A percentile compares a stretch with the other conserved stretches of the same genome.
Evolutionary conservation across 371 early-diverging fungal species (phyloP).

Genomic region (Rhizopus sp.): DNA sequence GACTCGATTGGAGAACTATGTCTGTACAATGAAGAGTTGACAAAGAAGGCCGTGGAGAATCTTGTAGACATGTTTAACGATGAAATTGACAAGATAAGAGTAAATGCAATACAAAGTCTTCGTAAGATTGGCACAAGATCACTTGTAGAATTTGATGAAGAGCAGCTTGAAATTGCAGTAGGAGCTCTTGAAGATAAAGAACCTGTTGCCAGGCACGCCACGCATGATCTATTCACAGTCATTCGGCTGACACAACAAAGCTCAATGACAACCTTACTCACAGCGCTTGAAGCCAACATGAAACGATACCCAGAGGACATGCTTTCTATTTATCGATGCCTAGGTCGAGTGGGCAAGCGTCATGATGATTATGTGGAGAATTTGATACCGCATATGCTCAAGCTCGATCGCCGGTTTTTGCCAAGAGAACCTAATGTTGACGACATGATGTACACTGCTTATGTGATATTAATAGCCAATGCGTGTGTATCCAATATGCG

Average conservation of each 20-base stretch:
- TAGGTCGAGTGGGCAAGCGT: conserved; percentile 60
- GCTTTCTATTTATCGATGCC: conserved; percentile 65
- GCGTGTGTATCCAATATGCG: conserved; percentile 52
- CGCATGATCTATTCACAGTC: conserved; percentile 65
- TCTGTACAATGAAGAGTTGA: conserved; percentile 62
- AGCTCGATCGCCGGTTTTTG: conserved; percentile 65
- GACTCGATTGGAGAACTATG: conserved; percentile 81
- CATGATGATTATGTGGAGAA: conserved; percentile 60
- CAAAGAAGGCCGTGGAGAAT: conserved; percentile 68
- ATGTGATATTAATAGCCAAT: conserved; percentile 73
- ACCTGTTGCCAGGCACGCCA: conserved; percentile 61
- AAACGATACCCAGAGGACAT: conserved; percentile 70
- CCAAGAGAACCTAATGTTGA: conserved; percentile 71
- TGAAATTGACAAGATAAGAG: conserved; percentile 79
- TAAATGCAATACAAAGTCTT: conserved; percentile 79
- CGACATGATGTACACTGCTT: conserved; percentile 64
- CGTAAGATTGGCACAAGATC: conserved; percentile 65
- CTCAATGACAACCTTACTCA: conserved; percentile 48
- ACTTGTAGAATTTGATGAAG: conserved; percentile 66
- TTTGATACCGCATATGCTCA: conserved; percentile 59
- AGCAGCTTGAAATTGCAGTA: conserved; percentile 73
- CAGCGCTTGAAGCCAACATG: conserved; percentile 60
- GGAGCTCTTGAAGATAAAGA: conserved; percentile 81
- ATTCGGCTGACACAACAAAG: conserved; percentile 40
- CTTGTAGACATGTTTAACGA: conserved; percentile 96